Conservation (phyloP, 768 basidiomycete species). For the Mycena vitilis region DNA sequence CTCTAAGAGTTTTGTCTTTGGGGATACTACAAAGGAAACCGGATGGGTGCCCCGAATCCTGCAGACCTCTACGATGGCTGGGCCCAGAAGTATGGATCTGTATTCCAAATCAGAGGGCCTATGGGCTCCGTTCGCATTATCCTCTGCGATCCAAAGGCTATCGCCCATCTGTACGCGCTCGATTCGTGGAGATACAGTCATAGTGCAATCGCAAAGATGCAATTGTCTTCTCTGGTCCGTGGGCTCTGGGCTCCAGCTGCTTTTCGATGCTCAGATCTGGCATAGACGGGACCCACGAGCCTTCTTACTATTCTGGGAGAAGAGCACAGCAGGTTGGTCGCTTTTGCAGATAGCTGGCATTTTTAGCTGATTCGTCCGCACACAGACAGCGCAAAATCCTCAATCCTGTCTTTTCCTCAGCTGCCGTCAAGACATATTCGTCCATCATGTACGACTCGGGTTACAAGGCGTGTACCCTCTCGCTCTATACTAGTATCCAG, state of each 20-base stretch:
- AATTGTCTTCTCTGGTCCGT: not conserved
- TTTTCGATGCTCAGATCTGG: too few species aligned
- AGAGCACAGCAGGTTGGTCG: slow-evolving; percentile 6
- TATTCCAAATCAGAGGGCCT: slow-evolving; percentile 14
- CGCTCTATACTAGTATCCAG: too few species aligned
- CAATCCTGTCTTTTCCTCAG: slow-evolving; percentile 44
- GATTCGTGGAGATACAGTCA: slow-evolving; percentile 49
- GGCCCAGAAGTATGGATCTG: slow-evolving; percentile 50
- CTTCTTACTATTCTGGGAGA: slow-evolving; percentile 9
- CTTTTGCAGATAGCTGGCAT: too few species aligned
- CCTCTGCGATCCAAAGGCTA: slow-evolving; percentile 47
- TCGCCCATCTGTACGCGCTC: slow-evolving; percentile 47
- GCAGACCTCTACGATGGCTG: slow-evolving; percentile 45
- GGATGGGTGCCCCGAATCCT: not conserved
- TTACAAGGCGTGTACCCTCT: slow-evolving; percentile 41
- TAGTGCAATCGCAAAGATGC: slow-evolving; percentile 19
- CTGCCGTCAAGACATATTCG: slow-evolving; percentile 33
- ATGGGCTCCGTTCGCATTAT: slow-evolving; percentile 36
- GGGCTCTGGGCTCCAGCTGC: too few species aligned
- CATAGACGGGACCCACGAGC: slow-evolving; percentile 9
- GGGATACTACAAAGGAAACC: slow-evolving; percentile 16
- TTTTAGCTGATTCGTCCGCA: too few species aligned
- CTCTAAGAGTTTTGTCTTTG: slow-evolving; percentile 21
- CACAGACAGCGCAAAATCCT: slow-evolving; percentile 45
- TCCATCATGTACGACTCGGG: slow-evolving; percentile 44